phyloP scores from a whole-genome alignment of 805 yeast species.

The Candida broadrunensis region DNA sequence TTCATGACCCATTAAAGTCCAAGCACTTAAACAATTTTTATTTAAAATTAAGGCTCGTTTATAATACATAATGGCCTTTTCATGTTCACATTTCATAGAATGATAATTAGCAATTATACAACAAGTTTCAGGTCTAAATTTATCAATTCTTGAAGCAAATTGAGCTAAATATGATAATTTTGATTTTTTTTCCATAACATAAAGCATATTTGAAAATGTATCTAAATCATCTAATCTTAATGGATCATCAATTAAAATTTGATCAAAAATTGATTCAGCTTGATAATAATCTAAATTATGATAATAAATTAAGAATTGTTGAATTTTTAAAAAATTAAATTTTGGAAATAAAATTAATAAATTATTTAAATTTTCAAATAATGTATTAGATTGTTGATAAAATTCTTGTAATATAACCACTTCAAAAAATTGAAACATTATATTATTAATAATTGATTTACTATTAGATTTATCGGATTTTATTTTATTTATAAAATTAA shows the following conservation, averaged over 20 bases:
- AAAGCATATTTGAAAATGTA: constrained; percentile 88
- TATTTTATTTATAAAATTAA: constrained; percentile 34
- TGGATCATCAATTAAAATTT: constrained; percentile 71
- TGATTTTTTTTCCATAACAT: constrained; percentile 86
- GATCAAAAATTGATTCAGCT: constrained; percentile 78
- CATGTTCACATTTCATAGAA: constrained; percentile 89
- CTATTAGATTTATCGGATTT: constrained; percentile 30
- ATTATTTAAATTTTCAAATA: constrained; percentile 47
- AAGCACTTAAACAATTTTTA: constrained; percentile 79
- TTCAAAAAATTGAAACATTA: constrained; percentile 55
- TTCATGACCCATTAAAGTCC: constrained; percentile 99
- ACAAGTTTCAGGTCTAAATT: constrained; percentile 90
- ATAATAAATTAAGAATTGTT: constrained; percentile 77
- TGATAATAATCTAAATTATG: constrained; percentile 81
- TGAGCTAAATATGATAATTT: constrained; percentile 87
- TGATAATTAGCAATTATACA: constrained; percentile 93
- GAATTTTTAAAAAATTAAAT: constrained; percentile 72
- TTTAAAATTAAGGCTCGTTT: constrained; percentile 83
- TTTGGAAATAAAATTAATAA: constrained; percentile 62
- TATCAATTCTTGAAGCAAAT: constrained; percentile 75
- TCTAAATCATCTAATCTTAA: constrained; percentile 88
- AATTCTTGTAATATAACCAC: constrained; percentile 74
- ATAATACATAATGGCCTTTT: constrained; percentile 89
- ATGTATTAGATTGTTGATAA: constrained; percentile 58
- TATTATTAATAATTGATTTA: constrained; percentile 16